A percentile compares a stretch with the other conserved stretches of the same genome.
phyloP scores from a whole-genome alignment of 2,329 filamentous ascomycete species.

The Helotiales sp. region DNA sequence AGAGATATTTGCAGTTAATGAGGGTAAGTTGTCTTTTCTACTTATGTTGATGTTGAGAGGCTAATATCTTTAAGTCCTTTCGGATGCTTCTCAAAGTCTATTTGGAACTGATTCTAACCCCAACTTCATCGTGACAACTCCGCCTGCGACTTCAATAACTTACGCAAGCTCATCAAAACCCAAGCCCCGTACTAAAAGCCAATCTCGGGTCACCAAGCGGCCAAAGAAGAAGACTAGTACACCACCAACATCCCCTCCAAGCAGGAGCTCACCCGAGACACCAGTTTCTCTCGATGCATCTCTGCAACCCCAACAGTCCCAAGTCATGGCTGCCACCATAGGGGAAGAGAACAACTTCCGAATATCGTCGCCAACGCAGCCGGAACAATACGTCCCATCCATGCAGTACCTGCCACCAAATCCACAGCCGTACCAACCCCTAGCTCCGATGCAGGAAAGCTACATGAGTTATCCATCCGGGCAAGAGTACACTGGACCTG shows the following conservation, averaged over 20 bases:
- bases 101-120: neutral
- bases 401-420: neutral
- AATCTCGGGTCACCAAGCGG: slow-evolving; percentile 5
- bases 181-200: neutral
- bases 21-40: slow-evolving; percentile 7
- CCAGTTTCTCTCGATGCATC: neutral
- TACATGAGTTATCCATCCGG: neutral
- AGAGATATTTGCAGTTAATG: slow-evolving; percentile 26
- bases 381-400: neutral
- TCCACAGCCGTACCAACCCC: neutral
- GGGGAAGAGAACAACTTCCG: neutral
- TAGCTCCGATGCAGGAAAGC: neutral
- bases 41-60: neutral
- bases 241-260: neutral
- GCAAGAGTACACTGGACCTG: neutral
- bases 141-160: neutral
- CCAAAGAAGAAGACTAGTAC: neutral
- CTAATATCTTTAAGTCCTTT: neutral
- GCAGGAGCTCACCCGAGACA: neutral
- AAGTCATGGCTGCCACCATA: neutral
- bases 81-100: neutral
- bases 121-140: slow-evolving; percentile 1
- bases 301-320: neutral
- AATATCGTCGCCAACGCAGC: neutral
- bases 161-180: neutral